These are phyloP conservation scores for Colletotrichum limetticola DNA, from an alignment of 2,329 filamentous ascomycete species.

Conservation along the genomic window DNA sequence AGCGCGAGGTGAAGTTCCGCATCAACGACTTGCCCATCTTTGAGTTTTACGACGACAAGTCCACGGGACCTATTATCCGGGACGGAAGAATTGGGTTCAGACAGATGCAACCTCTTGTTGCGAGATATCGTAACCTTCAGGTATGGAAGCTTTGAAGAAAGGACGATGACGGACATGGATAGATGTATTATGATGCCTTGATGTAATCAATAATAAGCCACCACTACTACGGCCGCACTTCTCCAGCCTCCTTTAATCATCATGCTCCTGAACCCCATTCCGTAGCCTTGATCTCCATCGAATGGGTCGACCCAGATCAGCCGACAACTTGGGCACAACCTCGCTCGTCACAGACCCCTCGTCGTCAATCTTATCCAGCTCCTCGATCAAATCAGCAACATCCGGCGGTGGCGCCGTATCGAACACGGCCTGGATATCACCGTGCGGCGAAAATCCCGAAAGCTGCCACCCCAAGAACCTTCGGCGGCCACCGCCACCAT, in stretches of 20 bases:
- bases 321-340: not conserved
- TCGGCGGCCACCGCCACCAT: not conserved
- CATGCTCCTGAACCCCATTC: slow-evolving; percentile 15
- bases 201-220: not conserved
- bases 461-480: slow-evolving; percentile 33
- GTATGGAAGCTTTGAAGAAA: slow-evolving; percentile 40
- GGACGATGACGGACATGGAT: not conserved
- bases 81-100: slow-evolving; percentile 43
- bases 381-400: slow-evolving; percentile 45
- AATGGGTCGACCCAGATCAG: not conserved
- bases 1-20: slow-evolving; percentile 41
- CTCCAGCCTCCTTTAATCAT: not conserved
- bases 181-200: not conserved
- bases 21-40: slow-evolving; percentile 44
- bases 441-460: slow-evolving; percentile 61
- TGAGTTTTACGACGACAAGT: slow-evolving; percentile 41
- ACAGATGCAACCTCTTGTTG: slow-evolving; percentile 45
- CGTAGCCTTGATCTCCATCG: slow-evolving; percentile 9
- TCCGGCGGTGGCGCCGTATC: slow-evolving; percentile 65
- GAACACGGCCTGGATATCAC: slow-evolving; percentile 70
- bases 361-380: slow-evolving; percentile 24
- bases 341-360: not conserved
- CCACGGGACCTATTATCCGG: slow-evolving; percentile 41
- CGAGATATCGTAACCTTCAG: slow-evolving; percentile 44
- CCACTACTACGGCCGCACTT: not conserved